A percentile compares a stretch with the other conserved stretches of the same genome.
phyloP scores from a whole-genome alignment of 805 yeast genomes.

The Lipomyces kockii region DNA sequence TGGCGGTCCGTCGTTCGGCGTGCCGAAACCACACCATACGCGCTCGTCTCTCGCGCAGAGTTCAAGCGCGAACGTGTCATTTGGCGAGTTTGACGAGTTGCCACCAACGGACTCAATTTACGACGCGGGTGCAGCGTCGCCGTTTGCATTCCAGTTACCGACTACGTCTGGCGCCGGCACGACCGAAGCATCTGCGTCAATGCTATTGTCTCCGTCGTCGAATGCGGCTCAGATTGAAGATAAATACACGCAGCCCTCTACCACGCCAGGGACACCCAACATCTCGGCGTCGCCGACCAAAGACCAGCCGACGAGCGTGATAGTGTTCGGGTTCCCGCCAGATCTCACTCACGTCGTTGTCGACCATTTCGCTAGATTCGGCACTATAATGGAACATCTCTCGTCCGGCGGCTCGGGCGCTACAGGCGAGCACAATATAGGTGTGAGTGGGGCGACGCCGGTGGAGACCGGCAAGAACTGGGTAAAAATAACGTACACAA shows the following conservation, averaged over 20 bases:
- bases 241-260: slow-evolving; percentile 11
- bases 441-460: slow-evolving; percentile 50
- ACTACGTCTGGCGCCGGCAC: slow-evolving; percentile 9
- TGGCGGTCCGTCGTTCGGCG: slow-evolving; percentile 40
- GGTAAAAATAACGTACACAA: slow-evolving; percentile 87
- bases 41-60: slow-evolving; percentile 2
- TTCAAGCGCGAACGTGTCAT: slow-evolving; percentile 10
- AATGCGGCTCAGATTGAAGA: slow-evolving; percentile 36
- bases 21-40: slow-evolving; percentile 37
- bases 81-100: slow-evolving; percentile 23
- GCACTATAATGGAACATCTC: slow-evolving; percentile 71
- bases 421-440: slow-evolving; percentile 15
- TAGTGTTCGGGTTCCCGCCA: slow-evolving; percentile 90
- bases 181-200: not conserved
- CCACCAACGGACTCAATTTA: slow-evolving; percentile 36
- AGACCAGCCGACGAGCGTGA: slow-evolving; percentile 51
- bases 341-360: slow-evolving; percentile 67
- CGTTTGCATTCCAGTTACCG: slow-evolving; percentile 35
- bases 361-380: slow-evolving; percentile 76
- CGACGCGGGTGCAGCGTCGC: slow-evolving; percentile 32
- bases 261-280: slow-evolving; percentile 36
- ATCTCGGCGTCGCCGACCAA: slow-evolving; percentile 17
- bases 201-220: slow-evolving; percentile 36
- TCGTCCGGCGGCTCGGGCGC: not conserved
- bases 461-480: slow-evolving; percentile 85